Evolutionary conservation across 2,329 filamentous ascomycete genomes (phyloP), one percentile per base, ranked within the genome.

Genomic region (Curvularia lunata): DNA sequence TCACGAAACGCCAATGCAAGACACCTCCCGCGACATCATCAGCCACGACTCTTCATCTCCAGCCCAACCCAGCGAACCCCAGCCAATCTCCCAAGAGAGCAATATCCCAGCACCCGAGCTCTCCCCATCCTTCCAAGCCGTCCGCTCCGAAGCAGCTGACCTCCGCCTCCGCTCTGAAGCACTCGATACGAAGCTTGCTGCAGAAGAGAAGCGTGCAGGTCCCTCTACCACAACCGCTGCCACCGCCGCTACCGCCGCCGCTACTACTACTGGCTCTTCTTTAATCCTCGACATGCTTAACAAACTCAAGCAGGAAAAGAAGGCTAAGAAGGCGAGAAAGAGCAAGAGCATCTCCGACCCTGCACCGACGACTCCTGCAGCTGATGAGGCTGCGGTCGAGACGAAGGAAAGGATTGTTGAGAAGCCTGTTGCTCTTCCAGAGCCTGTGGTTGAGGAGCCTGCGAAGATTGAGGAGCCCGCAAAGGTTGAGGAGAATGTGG

Each of bases 261-360:
- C 27, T 2, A 30, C 64, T 28, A 12, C 49, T 42, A 54, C 66
- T 13, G 46, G 56, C 19, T 43, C 66, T 16, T 53, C 62, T 18
- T 73, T 70, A 1, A 59, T 75, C 43, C 68, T 70, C 27, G 69
- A 73, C 47, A 48, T 72, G 10, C 69, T 72, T 16, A 62, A 56
- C 27, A 68, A 68, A 48, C 60, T 73, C 52, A 69, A 74, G 46
- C 61, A 70, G 32, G 71, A 72, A 61, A 73, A 72, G 45, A 69
- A 68, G 41, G 56, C 48, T 13, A 70, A 68, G 50, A 69, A 69
- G 41, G 56, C 47, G 13, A 71, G 67, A 48, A 71, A 70, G 50
- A 50, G 54, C 38, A 69, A 67, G 32, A 41, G 49, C 40, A 43
- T 60, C 40, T 48, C 68, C 51, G 64, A 69, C 23, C 58, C 64